Evolutionary conservation across 139 green algal genomes (phyloP).

Genomic region (Chlamydomonas sp.): DNA sequence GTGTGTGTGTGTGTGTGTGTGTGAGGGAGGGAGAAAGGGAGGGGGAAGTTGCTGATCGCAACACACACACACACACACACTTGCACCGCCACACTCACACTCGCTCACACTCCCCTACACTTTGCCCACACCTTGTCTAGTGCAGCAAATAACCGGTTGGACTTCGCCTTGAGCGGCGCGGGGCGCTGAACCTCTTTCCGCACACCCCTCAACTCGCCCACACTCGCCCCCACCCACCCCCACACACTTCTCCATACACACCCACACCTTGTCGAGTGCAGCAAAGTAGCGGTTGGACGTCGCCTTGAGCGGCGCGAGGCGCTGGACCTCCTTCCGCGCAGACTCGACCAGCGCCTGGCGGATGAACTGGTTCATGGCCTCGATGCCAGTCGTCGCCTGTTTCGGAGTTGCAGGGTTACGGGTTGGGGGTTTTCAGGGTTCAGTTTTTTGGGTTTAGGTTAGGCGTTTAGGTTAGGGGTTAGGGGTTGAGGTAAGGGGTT

Average conservation of each 20-base stretch:
- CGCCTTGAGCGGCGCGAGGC: background rate
- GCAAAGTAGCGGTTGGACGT: background rate
- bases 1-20: too few species aligned
- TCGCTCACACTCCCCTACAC: too few species aligned
- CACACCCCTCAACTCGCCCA: too few species aligned
- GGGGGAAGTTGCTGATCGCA: too few species aligned
- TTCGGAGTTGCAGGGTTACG: background rate
- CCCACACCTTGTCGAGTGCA: slow-evolving; percentile 10
- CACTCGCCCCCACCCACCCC: too few species aligned
- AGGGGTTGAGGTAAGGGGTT: too few species aligned
- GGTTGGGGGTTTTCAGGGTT: background rate
- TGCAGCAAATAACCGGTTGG: background rate
- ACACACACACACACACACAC: too few species aligned
- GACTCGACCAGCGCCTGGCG: slow-evolving; percentile 1
- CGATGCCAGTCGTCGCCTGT: slow-evolving; percentile 5
- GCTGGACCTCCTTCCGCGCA: background rate
- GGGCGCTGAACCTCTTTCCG: background rate
- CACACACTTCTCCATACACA: too few species aligned
- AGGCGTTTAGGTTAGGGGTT: too few species aligned
- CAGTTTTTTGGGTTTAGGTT: background rate
- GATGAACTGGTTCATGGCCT: slow-evolving; percentile 13
- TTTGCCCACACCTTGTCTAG: too few species aligned
- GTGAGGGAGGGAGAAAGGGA: too few species aligned
- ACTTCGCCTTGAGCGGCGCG: background rate
- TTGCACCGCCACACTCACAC: too few species aligned